Conservation (phyloP, 2,329 filamentous ascomycete genomes). For the Didymella lethalis region DNA sequence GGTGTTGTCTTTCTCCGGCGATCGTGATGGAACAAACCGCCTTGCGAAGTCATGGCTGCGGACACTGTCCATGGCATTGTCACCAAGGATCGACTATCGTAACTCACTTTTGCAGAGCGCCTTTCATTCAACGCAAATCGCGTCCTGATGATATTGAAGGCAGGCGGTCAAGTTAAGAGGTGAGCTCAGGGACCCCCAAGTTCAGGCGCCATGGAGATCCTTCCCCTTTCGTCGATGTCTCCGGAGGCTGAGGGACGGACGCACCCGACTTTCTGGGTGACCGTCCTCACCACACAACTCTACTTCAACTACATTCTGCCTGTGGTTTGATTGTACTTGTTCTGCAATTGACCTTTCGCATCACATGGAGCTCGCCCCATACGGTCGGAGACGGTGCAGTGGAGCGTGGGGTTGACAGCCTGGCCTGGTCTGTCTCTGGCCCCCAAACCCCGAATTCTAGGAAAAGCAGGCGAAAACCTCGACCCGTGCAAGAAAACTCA, state of each 20-base stretch:
- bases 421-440: constrained; percentile 1
- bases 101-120: background rate
- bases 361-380: background rate
- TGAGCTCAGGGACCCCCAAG: constrained; percentile 7
- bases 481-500: constrained; percentile 1
- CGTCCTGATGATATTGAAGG: background rate
- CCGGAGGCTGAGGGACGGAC: constrained; percentile 23
- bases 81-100: background rate
- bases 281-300: constrained; percentile 15
- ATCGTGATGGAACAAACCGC: background rate
- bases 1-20: background rate
- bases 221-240: constrained; percentile 24
- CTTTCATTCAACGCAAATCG: background rate
- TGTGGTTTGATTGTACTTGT: background rate
- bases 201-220: constrained; percentile 13
- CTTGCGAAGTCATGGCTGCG: background rate
- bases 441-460: constrained; percentile 11
- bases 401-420: background rate
- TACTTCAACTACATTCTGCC: constrained; percentile 21
- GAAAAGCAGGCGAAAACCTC: constrained; percentile 16
- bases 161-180: constrained; percentile 11
- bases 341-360: background rate
- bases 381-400: constrained; percentile 10
- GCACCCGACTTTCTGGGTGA: constrained; percentile 26
- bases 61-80: background rate